These are phyloP conservation scores for Panicum hallii DNA, from an alignment of 202 grass and related monocot species.

Conservation along the genomic window DNA sequence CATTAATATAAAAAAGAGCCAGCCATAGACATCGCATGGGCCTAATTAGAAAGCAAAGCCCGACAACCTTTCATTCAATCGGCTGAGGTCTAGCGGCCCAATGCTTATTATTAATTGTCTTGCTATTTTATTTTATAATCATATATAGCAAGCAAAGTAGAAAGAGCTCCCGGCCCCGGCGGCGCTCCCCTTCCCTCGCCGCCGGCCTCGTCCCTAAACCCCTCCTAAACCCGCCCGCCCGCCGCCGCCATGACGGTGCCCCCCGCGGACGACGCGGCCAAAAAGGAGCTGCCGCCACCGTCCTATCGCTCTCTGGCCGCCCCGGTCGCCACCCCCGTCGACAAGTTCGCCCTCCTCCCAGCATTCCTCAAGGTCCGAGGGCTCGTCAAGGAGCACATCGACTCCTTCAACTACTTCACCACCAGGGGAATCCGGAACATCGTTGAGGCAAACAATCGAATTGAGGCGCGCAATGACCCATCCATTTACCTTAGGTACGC, in stretches of 20 bases:
- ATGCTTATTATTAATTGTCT: no score
- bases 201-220: no score
- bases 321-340: conserved; percentile 62
- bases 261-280: background rate
- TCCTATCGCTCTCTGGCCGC: conserved; percentile 53
- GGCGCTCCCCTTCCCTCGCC: no score
- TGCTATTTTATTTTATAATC: no score
- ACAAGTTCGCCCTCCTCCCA: conserved; percentile 79
- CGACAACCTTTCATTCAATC: no score
- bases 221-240: background rate
- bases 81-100: no score
- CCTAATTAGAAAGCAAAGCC: no score
- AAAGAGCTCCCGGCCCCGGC: no score
- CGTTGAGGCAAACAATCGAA: conserved; percentile 64
- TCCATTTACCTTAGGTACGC: conserved; percentile 67
- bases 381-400: conserved; percentile 86
- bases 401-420: conserved; percentile 94
- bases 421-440: conserved; percentile 81
- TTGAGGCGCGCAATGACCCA: conserved; percentile 60
- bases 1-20: no score
- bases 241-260: background rate
- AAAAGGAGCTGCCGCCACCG: background rate
- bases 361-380: conserved; percentile 84
- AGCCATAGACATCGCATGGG: no score
- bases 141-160: no score